Base-by-base conservation (phyloP, 2,329 filamentous ascomycete genomes). In the Epichloe hybrida region DNA sequence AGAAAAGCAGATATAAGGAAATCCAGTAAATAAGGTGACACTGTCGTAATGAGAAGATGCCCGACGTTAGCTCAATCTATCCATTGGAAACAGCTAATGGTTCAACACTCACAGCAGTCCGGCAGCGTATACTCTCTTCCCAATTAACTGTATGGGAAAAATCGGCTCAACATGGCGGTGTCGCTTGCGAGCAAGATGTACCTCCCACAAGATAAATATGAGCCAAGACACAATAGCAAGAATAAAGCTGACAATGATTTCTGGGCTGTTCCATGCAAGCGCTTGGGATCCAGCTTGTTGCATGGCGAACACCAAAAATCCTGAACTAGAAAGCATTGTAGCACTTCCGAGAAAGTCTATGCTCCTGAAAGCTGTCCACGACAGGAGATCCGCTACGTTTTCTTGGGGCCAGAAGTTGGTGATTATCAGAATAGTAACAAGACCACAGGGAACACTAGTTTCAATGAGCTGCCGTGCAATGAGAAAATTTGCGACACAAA, bases 1-100 rank as follows among this genome's bases (percentile, higher is more conserved):
- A 12, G 77, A 72, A n/a, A 80, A 68, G 4, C 75, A 67, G 21
- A 83, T 73, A 53, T 80, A 81, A 0, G 74, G 68, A 48, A 77
- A 79, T 2, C 79, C 79, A 0, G 74, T 74, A 17, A 81, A 66
- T 15, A 81, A 64, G 2, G 77, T 80, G 27, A 75, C 72, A 15
- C 76, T 79, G 3, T 4, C 31, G n/a, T 27, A 50, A 20, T 5
- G 27, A 45, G 36, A 8, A 21, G 5, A 31, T 20, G 6, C 11
- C n/a, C 3, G 11, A 40, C n/a, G 23, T 50, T 23, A 50, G 48
- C 35, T 23, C 21, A 21, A 12, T 20, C 40, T 15, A 5, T n/a
- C 27, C 6, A 13, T 12, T 4, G n/a, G n/a, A 21, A 34, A 46
- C 8, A 8, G 13, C n/a, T 7, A 3, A 31, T n/a, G 5, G 12